Conservation (phyloP, 2,329 filamentous ascomycete species). For the Claviceps sp. region DNA sequence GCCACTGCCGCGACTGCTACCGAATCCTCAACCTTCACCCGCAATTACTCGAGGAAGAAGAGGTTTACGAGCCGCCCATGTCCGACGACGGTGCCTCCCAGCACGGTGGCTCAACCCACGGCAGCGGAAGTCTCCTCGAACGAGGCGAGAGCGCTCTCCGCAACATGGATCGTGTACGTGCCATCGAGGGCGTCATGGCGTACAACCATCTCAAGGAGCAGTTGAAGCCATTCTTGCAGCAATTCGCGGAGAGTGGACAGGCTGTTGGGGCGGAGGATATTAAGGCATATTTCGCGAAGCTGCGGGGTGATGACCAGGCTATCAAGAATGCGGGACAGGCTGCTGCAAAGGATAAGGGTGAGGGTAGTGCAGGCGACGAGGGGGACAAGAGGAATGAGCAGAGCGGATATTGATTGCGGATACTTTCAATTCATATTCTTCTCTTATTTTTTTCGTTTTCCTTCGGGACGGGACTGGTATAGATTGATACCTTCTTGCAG, state of each 20-base stretch:
- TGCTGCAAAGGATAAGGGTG: slow-evolving; percentile 25
- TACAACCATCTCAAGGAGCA: slow-evolving; percentile 95
- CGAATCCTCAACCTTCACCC: slow-evolving; percentile 54
- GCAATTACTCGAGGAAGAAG: slow-evolving; percentile 86
- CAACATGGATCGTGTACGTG: slow-evolving; percentile 82
- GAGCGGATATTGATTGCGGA: slow-evolving; percentile 31
- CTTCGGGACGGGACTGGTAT: no score
- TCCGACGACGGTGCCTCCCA: slow-evolving; percentile 47
- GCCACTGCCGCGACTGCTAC: slow-evolving; percentile 73
- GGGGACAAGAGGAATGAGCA: slow-evolving; percentile 33
- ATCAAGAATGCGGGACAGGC: slow-evolving; percentile 49
- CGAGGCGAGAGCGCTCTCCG: slow-evolving; percentile 84
- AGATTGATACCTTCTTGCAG: no score
- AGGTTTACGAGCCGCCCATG: slow-evolving; percentile 82
- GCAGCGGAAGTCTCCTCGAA: slow-evolving; percentile 74
- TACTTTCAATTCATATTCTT: neutral
- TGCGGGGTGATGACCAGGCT: slow-evolving; percentile 73
- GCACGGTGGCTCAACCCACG: slow-evolving; percentile 43
- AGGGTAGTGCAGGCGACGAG: slow-evolving; percentile 18
- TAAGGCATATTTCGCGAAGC: slow-evolving; percentile 88
- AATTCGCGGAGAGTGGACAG: slow-evolving; percentile 83
- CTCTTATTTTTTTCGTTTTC: no score
- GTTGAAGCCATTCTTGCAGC: slow-evolving; percentile 85
- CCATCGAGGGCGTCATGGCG: slow-evolving; percentile 94
- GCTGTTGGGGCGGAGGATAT: slow-evolving; percentile 90